Conservation (phyloP, 2,329 filamentous ascomycete species). For the Pseudogymnoascus sp. region DNA sequence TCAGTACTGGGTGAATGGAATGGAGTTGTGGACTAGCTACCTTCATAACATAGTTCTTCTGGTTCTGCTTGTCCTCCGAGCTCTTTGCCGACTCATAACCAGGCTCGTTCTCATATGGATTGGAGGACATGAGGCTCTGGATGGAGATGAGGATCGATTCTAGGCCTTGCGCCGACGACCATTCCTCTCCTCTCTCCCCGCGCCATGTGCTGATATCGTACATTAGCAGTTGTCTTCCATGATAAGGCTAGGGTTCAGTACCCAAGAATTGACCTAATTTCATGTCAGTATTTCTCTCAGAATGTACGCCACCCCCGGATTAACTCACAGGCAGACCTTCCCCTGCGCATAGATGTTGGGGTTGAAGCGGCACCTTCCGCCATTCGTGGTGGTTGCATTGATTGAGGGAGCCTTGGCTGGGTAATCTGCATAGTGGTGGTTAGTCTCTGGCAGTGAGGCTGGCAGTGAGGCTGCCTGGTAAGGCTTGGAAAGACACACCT, state of each 20-base stretch:
- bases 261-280: conserved; percentile 76
- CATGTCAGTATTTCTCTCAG: conserved; percentile 16
- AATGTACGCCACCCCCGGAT: neutral
- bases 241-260: conserved; percentile 33
- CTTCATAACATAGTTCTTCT: conserved; percentile 71
- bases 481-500: conserved; percentile 39
- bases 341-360: conserved; percentile 91
- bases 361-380: conserved; percentile 84
- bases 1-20: neutral
- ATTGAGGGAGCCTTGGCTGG: conserved; percentile 58
- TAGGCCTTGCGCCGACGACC: conserved; percentile 91
- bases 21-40: conserved; percentile 32
- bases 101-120: conserved; percentile 94
- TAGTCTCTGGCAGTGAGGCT: neutral
- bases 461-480: neutral
- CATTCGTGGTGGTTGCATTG: conserved; percentile 73
- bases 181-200: conserved; percentile 82
- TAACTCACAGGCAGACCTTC: conserved; percentile 79
- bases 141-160: conserved; percentile 94
- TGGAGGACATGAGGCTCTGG: conserved; percentile 87
- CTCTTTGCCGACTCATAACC: conserved; percentile 74
- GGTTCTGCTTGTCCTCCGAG: conserved; percentile 60
- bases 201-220: conserved; percentile 69
- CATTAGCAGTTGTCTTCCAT: conserved; percentile 10
- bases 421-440: conserved; percentile 55